Evolutionary conservation across 306 rosid species (phyloP), one percentile per base, ranked within the genome.

Genomic region (Pyrus betulifolia): DNA sequence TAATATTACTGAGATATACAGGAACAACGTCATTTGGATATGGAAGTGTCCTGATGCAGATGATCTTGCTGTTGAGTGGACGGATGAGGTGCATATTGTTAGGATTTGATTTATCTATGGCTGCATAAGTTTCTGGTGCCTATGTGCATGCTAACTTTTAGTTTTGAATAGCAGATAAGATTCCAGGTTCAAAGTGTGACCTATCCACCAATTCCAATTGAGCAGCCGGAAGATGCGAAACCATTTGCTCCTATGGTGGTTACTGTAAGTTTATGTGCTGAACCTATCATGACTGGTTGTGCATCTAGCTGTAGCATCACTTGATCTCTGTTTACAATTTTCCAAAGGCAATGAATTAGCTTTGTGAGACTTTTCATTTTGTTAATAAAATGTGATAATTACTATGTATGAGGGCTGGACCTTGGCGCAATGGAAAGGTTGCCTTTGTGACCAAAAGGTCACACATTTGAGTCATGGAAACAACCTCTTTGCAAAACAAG

Each of bases 171-270:
- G 79, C 89, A 85, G 96, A 83, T 91, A 78, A 87, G 79, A 69
- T 91, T 88, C 61, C 88, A 69, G 80, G 89, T 91, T 78, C 84
- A 75, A 58, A 88, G 78, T 75, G 82, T 93, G 80, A 86, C 69
- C 75, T 91, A 88, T 77, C 98, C 97, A 21, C 81, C 90, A 23
- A 81, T 88, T 74, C 97, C 93, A 58, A 76, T 85, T 68, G 93
- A 84, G 77, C 93, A 84, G 74, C 91, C 91, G 61, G 72, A 86
- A 78, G 91, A 91, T 5, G 82, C 88, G 63, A 89, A 88, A 81
- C 88, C 98, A 44, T 93, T 90, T 85, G 89, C 98, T n/a, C 94
- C 93, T 22, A 90, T 93, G 94, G 51, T 85, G 82, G 58, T 93
- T 45, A 89, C 81, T 44, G 98, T 90, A 84, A 82, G 93, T 82